Conservation (phyloP, 345 rosid genomes). For the Eutrema heterophyllum region DNA sequence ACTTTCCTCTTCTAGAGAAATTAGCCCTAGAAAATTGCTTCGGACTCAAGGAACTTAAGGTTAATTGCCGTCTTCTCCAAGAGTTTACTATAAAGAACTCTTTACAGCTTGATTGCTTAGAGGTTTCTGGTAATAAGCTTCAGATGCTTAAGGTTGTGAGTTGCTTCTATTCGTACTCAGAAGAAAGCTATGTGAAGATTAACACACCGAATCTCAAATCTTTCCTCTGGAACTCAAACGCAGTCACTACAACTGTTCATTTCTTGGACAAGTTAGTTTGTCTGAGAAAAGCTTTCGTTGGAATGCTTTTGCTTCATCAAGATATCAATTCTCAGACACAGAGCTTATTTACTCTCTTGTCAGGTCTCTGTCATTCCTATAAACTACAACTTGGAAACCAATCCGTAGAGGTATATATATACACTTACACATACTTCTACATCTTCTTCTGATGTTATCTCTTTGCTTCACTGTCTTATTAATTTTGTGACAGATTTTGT, state of each 20-base stretch:
- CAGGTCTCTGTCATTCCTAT: conserved; percentile 41
- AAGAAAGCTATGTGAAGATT: conserved; percentile 49
- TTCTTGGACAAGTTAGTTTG: conserved; percentile 42
- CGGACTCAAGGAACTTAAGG: conserved; percentile 53
- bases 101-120: conserved; percentile 46
- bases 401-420: conserved; percentile 54
- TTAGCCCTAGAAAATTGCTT: conserved; percentile 48
- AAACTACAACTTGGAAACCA: conserved; percentile 51
- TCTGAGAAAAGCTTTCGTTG: conserved; percentile 46
- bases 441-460: neutral
- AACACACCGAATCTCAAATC: conserved; percentile 40
- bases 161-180: conserved; percentile 48
- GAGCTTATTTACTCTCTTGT: conserved; percentile 45
- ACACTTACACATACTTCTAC: neutral
- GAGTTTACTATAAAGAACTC: conserved; percentile 53
- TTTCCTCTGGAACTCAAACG: conserved; percentile 54
- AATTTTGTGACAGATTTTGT: conserved; percentile 46
- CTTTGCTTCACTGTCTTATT: neutral
- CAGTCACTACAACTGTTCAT: conserved; percentile 32
- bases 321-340: conserved; percentile 35
- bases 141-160: conserved; percentile 47
- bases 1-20: conserved; percentile 55
- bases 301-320: conserved; percentile 35
- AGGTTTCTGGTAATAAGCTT: conserved; percentile 41
- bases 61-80: conserved; percentile 52